A percentile compares a stretch with the other conserved stretches of the same genome.
phyloP scores from a whole-genome alignment of 106 monocot species.

The Narthecium ossifragum region DNA sequence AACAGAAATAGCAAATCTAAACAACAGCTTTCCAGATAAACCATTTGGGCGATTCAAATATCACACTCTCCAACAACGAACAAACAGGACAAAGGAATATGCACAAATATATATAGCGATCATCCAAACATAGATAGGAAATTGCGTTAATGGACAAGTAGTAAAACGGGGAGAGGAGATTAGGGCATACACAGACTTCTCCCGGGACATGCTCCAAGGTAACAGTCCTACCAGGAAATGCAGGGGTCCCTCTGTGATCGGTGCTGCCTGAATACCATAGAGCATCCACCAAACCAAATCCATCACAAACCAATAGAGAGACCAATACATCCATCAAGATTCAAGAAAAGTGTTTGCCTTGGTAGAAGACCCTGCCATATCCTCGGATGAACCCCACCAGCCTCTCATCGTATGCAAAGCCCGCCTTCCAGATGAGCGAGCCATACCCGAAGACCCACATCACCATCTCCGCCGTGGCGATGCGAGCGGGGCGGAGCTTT shows the following conservation, averaged over 20 bases:
- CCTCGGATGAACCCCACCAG: constrained; percentile 76
- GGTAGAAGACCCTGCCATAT: constrained; percentile 91
- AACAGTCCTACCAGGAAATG: constrained; percentile 89
- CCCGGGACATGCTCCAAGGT: constrained; percentile 52
- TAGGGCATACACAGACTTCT: constrained; percentile 56
- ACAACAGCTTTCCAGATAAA: no score
- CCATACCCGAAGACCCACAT: constrained; percentile 97
- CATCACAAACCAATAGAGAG: neutral
- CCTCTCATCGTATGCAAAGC: constrained; percentile 75
- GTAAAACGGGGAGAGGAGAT: neutral
- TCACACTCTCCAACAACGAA: neutral
- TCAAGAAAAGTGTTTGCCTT: constrained; percentile 25
- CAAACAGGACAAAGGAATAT: no score
- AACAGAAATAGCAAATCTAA: no score
- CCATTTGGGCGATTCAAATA: no score
- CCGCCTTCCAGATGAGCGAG: constrained; percentile 91
- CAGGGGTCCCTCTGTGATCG: constrained; percentile 86
- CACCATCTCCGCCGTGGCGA: no score
- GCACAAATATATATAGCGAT: no score
- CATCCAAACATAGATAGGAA: no score
- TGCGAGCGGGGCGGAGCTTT: no score
- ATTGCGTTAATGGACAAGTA: no score
- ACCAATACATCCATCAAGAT: neutral
- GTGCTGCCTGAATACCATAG: constrained; percentile 66
- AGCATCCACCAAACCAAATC: neutral